Evolutionary conservation across 345 rosid genomes (phyloP), one percentile per base, ranked within the genome.

Genomic region (Salix udensis): DNA sequence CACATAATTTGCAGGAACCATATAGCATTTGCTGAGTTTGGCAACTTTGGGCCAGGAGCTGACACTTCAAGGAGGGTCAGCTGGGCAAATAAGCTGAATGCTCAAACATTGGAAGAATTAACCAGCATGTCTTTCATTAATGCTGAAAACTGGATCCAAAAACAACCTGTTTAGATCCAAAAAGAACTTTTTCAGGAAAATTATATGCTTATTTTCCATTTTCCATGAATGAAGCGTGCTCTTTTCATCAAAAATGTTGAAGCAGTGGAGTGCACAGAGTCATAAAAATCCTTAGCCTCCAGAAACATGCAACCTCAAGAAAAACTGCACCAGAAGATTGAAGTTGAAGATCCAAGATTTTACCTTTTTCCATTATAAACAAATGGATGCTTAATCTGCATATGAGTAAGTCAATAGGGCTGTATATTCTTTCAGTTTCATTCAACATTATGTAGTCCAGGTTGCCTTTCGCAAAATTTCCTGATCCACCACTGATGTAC

Each of bases 401-500:
- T 93, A 96, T 98, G 72, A 88, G 85, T 94, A 94, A 71, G 82
- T 91, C 99, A 96, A 10, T 93, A 83, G 75, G 91, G 84, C 88
- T 92, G 85, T 96, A 94, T 78, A 94, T 88, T 88, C 95, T 89
- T 70, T 86, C 86, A 62, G 98, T 97, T n/a, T 97, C 98, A 81
- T 92, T 92, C 86, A 91, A 86, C 98, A 85, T 92, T 71, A 96
- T 92, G 89, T 93, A 96, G 87, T 96, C 98, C 92, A 94, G 82
- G 81, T 94, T 86, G 83, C 97, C 97, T 87, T 87, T 94, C 0
- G 97, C 97, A 85, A 95, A 91, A 64, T 94, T 92, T 84, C 99
- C 99, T 72, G 98, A 96, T 81, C 99, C 99, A 88, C 98, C 98
- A 68, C 97, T 97, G 80, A 91, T 96, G 88, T 96, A 80, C 24